phyloP scores from a whole-genome alignment of 2,329 filamentous ascomycete species.

The Conoideocrella luteorostrata region DNA sequence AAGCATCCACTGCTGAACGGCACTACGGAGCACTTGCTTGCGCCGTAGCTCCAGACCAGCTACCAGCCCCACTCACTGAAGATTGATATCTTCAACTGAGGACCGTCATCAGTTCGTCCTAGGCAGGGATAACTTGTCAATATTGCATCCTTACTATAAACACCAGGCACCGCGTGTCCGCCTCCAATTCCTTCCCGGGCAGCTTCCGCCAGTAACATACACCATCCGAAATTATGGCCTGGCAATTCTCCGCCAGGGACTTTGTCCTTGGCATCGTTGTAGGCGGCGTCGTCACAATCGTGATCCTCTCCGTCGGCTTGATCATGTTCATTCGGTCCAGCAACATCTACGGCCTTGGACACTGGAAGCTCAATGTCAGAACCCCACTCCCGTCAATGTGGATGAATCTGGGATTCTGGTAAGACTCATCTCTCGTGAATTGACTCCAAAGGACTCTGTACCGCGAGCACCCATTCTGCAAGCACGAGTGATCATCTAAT shows the following conservation, averaged over 20 bases:
- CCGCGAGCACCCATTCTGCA: too few relatives aligned
- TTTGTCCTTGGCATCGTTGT: constrained; percentile 23
- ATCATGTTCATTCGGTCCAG: constrained; percentile 18
- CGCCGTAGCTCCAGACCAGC: too few relatives aligned
- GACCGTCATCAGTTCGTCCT: too few relatives aligned
- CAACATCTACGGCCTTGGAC: constrained; percentile 43
- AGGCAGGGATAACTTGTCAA: too few relatives aligned
- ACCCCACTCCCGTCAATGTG: constrained; percentile 46
- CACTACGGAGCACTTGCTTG: too few relatives aligned
- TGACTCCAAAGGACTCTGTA: neutral
- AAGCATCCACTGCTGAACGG: too few relatives aligned
- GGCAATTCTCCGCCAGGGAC: constrained; percentile 12
- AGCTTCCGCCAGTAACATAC: too few relatives aligned
- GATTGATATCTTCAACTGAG: too few relatives aligned
- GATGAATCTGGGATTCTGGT: constrained; percentile 60
- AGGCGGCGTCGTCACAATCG: constrained; percentile 17
- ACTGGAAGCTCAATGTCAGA: constrained; percentile 48
- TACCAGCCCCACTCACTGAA: too few relatives aligned
- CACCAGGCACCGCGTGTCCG: too few relatives aligned
- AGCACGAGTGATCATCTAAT: neutral
- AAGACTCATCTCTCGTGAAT: constrained; percentile 19
- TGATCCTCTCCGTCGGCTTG: constrained; percentile 11
- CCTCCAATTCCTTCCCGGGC: too few relatives aligned
- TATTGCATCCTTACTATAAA: too few relatives aligned
- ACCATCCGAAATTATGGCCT: neutral